Conservation (phyloP, 2,329 filamentous ascomycete species). For the Beauveria pseudobassiana region DNA sequence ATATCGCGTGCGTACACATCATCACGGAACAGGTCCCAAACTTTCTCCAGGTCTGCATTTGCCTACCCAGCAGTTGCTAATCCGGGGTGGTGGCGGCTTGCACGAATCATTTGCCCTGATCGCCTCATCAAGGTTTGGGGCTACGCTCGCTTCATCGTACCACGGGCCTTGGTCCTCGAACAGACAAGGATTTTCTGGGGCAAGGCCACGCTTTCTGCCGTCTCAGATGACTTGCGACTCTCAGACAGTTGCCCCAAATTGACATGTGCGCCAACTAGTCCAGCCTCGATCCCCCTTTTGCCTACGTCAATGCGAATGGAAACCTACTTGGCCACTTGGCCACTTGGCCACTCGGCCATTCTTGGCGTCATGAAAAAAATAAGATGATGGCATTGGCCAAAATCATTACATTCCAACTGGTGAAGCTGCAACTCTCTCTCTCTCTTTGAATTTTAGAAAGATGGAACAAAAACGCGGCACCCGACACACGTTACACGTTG, state of each 20-base stretch:
- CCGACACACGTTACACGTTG: no score
- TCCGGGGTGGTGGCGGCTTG: no score
- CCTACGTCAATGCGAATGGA: slow-evolving; percentile 1
- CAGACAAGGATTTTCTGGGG: slow-evolving; percentile 1
- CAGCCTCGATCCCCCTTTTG: background rate
- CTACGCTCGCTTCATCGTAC: slow-evolving; percentile 6
- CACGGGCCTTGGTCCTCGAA: background rate
- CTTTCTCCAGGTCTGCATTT: no score
- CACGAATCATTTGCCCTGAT: background rate
- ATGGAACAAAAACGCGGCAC: no score
- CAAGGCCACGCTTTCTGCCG: background rate
- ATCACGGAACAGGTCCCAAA: no score
- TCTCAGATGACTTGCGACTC: background rate
- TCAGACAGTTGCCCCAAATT: slow-evolving; percentile 1
- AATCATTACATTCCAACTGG: no score
- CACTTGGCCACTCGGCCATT: background rate
- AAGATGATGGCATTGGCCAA: no score
- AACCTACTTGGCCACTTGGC: background rate
- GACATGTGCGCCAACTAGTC: slow-evolving; percentile 1
- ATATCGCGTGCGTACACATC: no score
- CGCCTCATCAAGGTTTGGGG: slow-evolving; percentile 4
- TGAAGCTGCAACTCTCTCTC: no score
- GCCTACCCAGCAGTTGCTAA: no score
- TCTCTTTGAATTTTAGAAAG: no score
- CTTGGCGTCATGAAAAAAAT: background rate